Evolutionary conservation across 1,139 yeast species (phyloP).

Genomic region (Saccharomyces hybrid): DNA sequence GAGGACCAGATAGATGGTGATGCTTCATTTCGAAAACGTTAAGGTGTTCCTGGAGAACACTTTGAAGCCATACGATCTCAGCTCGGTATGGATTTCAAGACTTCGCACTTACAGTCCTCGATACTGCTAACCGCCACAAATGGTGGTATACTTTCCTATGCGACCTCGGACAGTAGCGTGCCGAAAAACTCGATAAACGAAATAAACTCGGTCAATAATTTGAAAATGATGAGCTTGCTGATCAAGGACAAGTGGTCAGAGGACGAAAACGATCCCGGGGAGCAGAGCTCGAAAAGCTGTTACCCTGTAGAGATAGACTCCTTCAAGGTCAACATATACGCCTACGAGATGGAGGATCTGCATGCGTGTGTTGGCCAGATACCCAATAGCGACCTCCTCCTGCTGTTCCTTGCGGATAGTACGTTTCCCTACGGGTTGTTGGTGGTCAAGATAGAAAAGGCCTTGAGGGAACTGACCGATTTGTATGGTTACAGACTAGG

Average conservation of each 20-base stretch:
- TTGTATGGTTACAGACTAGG: slow-evolving; percentile 25
- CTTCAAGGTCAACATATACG: slow-evolving; percentile 19
- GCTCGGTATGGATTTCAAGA: slow-evolving; percentile 9
- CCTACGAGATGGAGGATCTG: slow-evolving; percentile 28
- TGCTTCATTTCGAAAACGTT: slow-evolving; percentile 19
- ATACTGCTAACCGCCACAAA: slow-evolving; percentile 21
- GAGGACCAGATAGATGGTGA: slow-evolving; percentile 2
- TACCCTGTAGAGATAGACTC: slow-evolving; percentile 7
- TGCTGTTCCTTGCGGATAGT: slow-evolving; percentile 21
- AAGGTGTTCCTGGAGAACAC: slow-evolving; percentile 12
- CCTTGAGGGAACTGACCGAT: slow-evolving; percentile 15
- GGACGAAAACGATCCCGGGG: slow-evolving; percentile 18
- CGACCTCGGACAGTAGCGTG: slow-evolving; percentile 9
- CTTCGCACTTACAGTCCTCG: slow-evolving; percentile 21
- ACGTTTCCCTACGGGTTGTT: slow-evolving; percentile 28
- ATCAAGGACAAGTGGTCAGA: slow-evolving; percentile 31
- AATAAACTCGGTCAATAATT: slow-evolving; percentile 19
- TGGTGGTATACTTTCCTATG: slow-evolving; percentile 27
- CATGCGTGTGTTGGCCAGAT: slow-evolving; percentile 28
- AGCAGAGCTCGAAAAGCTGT: slow-evolving; percentile 13
- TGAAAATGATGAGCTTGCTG: slow-evolving; percentile 30
- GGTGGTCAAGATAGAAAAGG: slow-evolving; percentile 22
- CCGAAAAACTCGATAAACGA: slow-evolving; percentile 3
- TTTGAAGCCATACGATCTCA: slow-evolving; percentile 12
- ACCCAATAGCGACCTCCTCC: slow-evolving; percentile 26